phyloP scores from a whole-genome alignment of 208 protist genomes.

The Trypanosoma grayi region DNA sequence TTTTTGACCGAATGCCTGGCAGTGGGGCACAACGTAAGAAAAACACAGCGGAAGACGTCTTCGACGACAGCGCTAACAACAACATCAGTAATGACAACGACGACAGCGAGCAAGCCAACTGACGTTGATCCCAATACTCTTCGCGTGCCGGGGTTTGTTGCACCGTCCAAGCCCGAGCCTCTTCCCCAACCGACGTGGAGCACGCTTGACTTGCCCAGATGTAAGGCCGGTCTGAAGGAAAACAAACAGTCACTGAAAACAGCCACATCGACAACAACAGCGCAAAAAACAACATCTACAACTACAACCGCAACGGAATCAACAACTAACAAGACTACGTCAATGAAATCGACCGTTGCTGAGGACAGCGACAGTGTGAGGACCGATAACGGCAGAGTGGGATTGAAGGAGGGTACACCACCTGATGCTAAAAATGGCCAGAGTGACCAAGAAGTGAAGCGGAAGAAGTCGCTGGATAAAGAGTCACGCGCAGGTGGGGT shows the following conservation, averaged over 20 bases:
- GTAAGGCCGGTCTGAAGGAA: background rate
- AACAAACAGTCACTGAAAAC: background rate
- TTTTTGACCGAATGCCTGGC: constrained; percentile 79
- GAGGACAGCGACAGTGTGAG: background rate
- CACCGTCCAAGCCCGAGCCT: constrained; percentile 14
- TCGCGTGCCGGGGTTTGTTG: constrained; percentile 3
- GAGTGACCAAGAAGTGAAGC: too few species aligned
- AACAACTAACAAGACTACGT: background rate
- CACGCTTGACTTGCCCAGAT: constrained; percentile 18
- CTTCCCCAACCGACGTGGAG: constrained; percentile 29
- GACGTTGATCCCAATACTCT: background rate
- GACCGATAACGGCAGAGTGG: background rate
- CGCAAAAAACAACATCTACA: background rate
- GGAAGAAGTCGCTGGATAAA: too few species aligned
- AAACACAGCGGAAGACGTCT: background rate
- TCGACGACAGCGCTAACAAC: background rate
- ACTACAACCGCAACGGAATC: background rate
- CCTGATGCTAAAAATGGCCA: too few species aligned
- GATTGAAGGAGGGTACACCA: background rate
- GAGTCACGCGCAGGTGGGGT: background rate
- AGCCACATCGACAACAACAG: background rate
- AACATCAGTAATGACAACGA: too few species aligned
- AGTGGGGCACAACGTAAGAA: constrained; percentile 19
- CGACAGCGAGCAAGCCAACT: background rate
- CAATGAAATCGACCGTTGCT: background rate